Evolutionary conservation across 2,329 filamentous ascomycete species (phyloP), one percentile per base, ranked within the genome.

Genomic region (Fusarium sp.): DNA sequence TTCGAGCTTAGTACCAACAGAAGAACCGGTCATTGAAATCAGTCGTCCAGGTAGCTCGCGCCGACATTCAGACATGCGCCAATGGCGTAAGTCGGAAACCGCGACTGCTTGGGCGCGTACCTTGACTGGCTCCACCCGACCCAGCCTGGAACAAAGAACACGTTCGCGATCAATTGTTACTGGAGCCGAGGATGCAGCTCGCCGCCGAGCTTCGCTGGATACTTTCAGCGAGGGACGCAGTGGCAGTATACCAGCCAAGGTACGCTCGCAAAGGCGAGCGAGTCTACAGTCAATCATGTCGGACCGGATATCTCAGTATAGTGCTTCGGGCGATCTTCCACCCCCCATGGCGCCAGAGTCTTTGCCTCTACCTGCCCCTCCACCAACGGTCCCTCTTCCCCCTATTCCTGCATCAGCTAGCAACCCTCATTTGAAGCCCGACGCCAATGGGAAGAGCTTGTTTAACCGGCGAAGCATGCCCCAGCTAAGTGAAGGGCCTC

Each of bases 401-500:
- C 75, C 76, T 1, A 70, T 79, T 20, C 77, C 77, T 21, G 56
- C 61, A 17, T 65, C 67, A 4, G 66, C 70, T n/a, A 72, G 70
- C 51, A 71, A 63, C 27, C 66, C 68, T 17, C 58, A 68, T 27
- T 61, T 67, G 18, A 67, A 70, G 48, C 53, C 63, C 2, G 72
- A 75, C 7, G 51, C 46, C n/a, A 65, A 55, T 14, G 60, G 64
- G 10, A 76, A 68, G 41, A 63, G 65, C 8, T 48, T 77, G 21
- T 36, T 75, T 25, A 80, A 79, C 51, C 78, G 83, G 25, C 79
- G 81, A 55, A 87, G 85, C 74, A 81, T 86, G 80, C 81, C 84
- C 8, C 83, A 85, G 25, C 76, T 86, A 36, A 76, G 76, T 2
- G 80, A 83, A 14, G 83, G 83, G 2, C 85, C 85, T 29, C 85